Conservation (phyloP, 2,329 filamentous ascomycete species). For the Ceratocystiopsis sp. region DNA sequence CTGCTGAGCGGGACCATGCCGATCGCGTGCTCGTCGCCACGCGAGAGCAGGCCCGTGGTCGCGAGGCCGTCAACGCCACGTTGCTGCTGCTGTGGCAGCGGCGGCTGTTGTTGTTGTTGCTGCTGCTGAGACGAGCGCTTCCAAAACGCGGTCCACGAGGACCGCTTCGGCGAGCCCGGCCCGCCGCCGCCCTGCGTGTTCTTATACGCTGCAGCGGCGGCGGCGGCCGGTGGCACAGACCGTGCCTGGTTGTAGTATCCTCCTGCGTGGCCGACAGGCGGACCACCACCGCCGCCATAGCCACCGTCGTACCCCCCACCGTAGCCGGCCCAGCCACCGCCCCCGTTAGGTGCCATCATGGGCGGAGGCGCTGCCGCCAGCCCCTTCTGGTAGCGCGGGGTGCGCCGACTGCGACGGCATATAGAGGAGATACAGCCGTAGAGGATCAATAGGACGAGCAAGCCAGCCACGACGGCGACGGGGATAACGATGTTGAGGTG, state of each 20-base stretch:
- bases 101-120: not conserved
- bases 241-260: too few relatives aligned
- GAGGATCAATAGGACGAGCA: conserved; percentile 52
- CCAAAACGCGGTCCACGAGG: conserved; percentile 1
- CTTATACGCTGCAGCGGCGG: too few relatives aligned
- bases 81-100: not conserved
- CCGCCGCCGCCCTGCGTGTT: too few relatives aligned
- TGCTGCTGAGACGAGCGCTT: not conserved
- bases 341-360: too few relatives aligned
- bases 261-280: not conserved
- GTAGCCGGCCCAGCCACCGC: too few relatives aligned
- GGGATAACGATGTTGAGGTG: conserved; percentile 76
- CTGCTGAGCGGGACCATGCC: too few relatives aligned
- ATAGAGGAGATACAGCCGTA: conserved; percentile 47
- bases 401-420: conserved; percentile 22
- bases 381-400: conserved; percentile 1
- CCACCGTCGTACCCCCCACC: not conserved
- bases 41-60: too few relatives aligned
- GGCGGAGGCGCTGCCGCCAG: conserved; percentile 1
- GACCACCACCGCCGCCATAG: not conserved
- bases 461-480: conserved; percentile 53
- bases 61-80: too few relatives aligned
- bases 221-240: too few relatives aligned
- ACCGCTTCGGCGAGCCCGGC: not conserved
- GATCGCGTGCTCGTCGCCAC: too few relatives aligned